phyloP scores from a whole-genome alignment of 768 basidiomycete genomes.

The Dentipellis sp. region DNA sequence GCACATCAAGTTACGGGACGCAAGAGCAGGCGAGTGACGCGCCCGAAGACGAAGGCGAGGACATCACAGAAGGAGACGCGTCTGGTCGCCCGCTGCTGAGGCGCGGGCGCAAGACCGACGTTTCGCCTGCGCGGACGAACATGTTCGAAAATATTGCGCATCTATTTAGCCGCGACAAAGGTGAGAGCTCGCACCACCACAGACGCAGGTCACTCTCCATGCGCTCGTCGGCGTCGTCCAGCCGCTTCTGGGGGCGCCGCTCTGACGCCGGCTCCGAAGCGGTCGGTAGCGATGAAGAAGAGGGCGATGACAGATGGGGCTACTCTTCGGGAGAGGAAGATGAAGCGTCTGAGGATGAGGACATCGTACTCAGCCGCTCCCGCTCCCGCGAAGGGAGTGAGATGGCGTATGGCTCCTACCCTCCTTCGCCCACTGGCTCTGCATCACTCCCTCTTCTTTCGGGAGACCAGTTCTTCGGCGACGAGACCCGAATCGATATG shows the following conservation, averaged over 20 bases:
- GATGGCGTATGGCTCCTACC: conserved; percentile 64
- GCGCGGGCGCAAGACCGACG: conserved; percentile 14
- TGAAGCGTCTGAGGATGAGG: conserved; percentile 35
- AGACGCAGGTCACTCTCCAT: conserved; percentile 45
- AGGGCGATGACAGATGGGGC: conserved; percentile 74
- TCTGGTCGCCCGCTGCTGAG: not conserved
- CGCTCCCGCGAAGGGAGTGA: conserved; percentile 38
- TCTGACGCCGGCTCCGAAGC: conserved; percentile 56
- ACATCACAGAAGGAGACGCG: conserved; percentile 4
- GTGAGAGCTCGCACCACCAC: conserved; percentile 26
- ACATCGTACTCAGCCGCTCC: conserved; percentile 22
- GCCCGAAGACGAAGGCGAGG: conserved; percentile 11
- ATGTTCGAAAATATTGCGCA: conserved; percentile 61
- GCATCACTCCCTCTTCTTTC: conserved; percentile 57
- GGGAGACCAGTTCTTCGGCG: conserved; percentile 74
- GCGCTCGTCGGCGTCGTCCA: conserved; percentile 41
- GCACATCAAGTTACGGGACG: conserved; percentile 2
- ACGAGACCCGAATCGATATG: conserved; percentile 77
- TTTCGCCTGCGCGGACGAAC: conserved; percentile 22
- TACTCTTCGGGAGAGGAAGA: conserved; percentile 83
- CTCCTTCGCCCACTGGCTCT: conserved; percentile 46
- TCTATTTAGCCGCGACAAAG: conserved; percentile 39
- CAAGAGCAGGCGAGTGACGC: conserved; percentile 3
- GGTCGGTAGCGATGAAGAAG: conserved; percentile 43
- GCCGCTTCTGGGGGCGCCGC: conserved; percentile 40